Conservation (phyloP, 495 filamentous ascomycete species). For the Xylaria castorea region DNA sequence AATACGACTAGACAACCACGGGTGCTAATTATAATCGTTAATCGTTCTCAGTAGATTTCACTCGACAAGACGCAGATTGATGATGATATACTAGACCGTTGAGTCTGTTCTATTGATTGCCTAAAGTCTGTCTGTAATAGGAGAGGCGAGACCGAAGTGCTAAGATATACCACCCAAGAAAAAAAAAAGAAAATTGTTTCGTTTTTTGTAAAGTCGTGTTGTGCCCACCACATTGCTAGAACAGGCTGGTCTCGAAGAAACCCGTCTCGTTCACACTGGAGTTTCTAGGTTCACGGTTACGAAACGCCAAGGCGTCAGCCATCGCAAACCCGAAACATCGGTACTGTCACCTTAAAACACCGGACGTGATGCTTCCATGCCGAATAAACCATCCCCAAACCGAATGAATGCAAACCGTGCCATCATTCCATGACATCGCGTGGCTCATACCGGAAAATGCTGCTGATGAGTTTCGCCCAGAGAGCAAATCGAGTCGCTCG, state of each 20-base stretch:
- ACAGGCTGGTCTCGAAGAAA: background rate
- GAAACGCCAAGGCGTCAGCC: slow-evolving; percentile 5
- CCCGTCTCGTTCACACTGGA: background rate
- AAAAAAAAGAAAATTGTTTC: slow-evolving; percentile 18
- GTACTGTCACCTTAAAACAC: slow-evolving; percentile 29
- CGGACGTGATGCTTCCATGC: slow-evolving; percentile 33
- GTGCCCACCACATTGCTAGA: background rate
- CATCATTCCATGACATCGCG: slow-evolving; percentile 17
- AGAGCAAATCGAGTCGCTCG: slow-evolving; percentile 27
- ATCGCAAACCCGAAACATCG: slow-evolving; percentile 8
- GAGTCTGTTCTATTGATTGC: slow-evolving; percentile 37
- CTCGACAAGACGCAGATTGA: background rate
- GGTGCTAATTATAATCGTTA: background rate
- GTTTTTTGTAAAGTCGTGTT: slow-evolving; percentile 24
- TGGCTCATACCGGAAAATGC: background rate
- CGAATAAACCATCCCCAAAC: slow-evolving; percentile 35
- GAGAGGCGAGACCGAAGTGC: slow-evolving; percentile 21
- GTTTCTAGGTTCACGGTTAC: background rate
- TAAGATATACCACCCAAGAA: slow-evolving; percentile 38
- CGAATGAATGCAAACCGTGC: slow-evolving; percentile 31
- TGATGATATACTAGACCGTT: slow-evolving; percentile 41
- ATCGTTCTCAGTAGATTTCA: background rate
- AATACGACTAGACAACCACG: background rate
- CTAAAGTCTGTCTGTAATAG: slow-evolving; percentile 23
- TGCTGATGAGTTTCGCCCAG: slow-evolving; percentile 26